These are phyloP conservation scores for Macadamia integrifolia DNA, from an alignment of 164 flowering plant genomes.

Conservation along the genomic window DNA sequence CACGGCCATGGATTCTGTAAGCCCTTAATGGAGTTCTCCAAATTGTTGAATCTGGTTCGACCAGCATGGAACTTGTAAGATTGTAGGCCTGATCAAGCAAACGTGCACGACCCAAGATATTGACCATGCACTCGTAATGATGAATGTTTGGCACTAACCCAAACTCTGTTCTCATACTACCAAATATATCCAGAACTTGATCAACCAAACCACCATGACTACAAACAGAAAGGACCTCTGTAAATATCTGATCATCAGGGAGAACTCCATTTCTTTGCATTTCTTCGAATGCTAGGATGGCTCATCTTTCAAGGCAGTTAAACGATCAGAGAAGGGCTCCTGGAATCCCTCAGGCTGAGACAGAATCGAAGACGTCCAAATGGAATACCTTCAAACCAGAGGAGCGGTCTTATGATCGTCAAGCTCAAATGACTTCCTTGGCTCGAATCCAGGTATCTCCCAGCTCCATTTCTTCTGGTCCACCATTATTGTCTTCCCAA, in stretches of 20 bases:
- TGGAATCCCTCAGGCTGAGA: too few species aligned
- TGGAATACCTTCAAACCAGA: too few species aligned
- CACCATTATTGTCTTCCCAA: too few species aligned
- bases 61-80: slow-evolving; percentile 17
- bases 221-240: slow-evolving; percentile 73
- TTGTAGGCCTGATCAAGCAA: slow-evolving; percentile 20
- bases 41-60: slow-evolving; percentile 18
- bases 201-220: slow-evolving; percentile 62
- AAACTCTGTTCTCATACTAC: slow-evolving; percentile 49
- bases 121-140: slow-evolving; percentile 56
- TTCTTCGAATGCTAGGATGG: slow-evolving; percentile 47
- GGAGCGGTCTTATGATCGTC: too few species aligned
- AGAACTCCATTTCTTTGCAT: slow-evolving; percentile 47
- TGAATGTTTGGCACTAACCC: slow-evolving; percentile 53
- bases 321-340: too few species aligned
- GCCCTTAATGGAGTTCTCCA: slow-evolving; percentile 27
- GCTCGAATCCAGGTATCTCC: too few species aligned
- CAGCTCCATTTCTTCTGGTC: too few species aligned
- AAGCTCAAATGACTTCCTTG: too few species aligned
- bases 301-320: slow-evolving; percentile 58
- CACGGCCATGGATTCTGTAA: slow-evolving; percentile 19
- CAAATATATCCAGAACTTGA: slow-evolving; percentile 48
- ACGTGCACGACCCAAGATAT: slow-evolving; percentile 29
- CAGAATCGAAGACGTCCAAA: too few species aligned
- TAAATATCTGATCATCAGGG: slow-evolving; percentile 61